Evolutionary conservation across 768 basidiomycete genomes (phyloP).

Genomic region (Postia placenta): DNA sequence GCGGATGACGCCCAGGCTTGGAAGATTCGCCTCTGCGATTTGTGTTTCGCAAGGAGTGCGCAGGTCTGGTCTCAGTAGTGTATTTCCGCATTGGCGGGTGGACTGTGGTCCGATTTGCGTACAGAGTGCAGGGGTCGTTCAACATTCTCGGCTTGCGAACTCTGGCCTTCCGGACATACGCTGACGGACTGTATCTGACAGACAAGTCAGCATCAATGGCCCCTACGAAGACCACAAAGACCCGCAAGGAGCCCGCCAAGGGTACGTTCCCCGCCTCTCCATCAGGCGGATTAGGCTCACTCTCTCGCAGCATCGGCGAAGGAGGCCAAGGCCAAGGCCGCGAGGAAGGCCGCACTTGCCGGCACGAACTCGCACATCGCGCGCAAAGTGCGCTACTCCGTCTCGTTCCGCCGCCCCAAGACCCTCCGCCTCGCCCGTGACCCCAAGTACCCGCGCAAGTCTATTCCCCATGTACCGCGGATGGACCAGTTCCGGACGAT

Average conservation of each 20-base stretch:
- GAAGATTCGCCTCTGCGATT: neutral
- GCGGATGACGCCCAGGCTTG: neutral
- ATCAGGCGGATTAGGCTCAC: neutral
- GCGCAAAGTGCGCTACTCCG: conserved; percentile 80
- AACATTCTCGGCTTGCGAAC: too few relatives aligned
- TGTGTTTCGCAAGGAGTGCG: too few relatives aligned
- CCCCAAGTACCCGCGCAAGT: conserved; percentile 95
- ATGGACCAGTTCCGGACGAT: conserved; percentile 98
- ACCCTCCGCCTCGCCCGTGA: conserved; percentile 79
- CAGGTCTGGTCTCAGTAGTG: too few relatives aligned
- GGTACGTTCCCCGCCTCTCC: conserved; percentile 17
- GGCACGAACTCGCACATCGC: conserved; percentile 69
- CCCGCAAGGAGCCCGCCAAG: conserved; percentile 49
- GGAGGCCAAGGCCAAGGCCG: conserved; percentile 78
- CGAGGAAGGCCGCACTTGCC: conserved; percentile 94
- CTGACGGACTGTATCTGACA: too few relatives aligned
- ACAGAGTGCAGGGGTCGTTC: too few relatives aligned
- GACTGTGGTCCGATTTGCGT: too few relatives aligned
- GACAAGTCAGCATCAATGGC: conserved; percentile 40
- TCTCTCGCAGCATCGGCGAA: conserved; percentile 22
- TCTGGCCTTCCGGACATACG: too few relatives aligned
- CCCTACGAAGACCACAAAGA: conserved; percentile 62
- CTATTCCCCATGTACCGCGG: conserved; percentile 83
- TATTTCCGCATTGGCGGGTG: too few relatives aligned
- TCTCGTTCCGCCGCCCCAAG: conserved; percentile 95